Evolutionary conservation across 2,329 filamentous ascomycete genomes (phyloP), one percentile per base, ranked within the genome.

Genomic region (Zymoseptoria pseudotritici): DNA sequence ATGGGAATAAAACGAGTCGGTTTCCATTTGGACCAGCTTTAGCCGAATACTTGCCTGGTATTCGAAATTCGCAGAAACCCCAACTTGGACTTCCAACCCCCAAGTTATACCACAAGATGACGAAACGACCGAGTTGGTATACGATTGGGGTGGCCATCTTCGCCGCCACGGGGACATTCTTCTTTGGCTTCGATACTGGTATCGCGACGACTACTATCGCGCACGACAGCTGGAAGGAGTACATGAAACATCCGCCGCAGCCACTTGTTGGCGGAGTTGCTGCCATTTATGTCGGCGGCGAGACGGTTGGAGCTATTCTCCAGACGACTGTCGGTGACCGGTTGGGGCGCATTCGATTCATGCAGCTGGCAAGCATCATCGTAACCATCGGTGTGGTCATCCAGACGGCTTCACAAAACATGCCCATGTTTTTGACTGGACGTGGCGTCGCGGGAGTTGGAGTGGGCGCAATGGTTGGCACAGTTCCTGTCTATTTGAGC

Each of bases 141-240:
- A 78, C 79, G 2, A 71, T 82, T 29, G 77, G 79, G 5, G 72
- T 84, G 60, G 81, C 80, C 54, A 67, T 83, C 46, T 84, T 84
- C 69, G 82, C 82, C 46, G 81, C 81, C 20, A 82, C 84, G 56
- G 82, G 82, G 63, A 84, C 82, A 0, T 83, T 84, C 69, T 75
- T 84, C 58, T 85, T 83, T 69, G 82, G 82, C 2, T 84, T 84
- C 61, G 83, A 84, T 67, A 84, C 82, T n/a, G 52, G 52, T 19
- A 53, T 53, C 20, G 52, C 52, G 21, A 85, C 82, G 11, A 84
- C 82, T 17, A 84, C 83, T 20, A 85, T 85, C 58, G 82, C 83
- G 2, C 83, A 85, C 67, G 67, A 81, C 65, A 83, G 81, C 66
- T 85, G 82, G 82, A 78, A 82, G 52, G 76, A 81, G 51, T 85